Conservation (phyloP, 73 alveolate genomes). For the Tetrahymena malaccensis region DNA sequence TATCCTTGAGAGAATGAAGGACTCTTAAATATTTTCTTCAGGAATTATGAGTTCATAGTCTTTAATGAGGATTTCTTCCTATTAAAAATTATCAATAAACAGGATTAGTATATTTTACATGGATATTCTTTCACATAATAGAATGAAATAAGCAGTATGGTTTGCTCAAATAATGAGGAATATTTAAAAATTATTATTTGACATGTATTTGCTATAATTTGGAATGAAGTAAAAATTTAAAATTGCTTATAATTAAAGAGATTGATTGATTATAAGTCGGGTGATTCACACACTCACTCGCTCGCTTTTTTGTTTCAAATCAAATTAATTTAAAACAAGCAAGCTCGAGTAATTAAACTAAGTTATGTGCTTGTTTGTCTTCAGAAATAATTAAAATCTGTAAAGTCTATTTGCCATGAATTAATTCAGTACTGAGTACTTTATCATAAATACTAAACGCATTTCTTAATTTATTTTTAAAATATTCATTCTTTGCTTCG, state of each 20-base stretch:
- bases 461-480: no score
- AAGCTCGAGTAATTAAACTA: not conserved
- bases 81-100: not conserved
- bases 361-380: not conserved
- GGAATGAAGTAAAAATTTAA: not conserved
- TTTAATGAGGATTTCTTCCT: not conserved
- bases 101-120: not conserved
- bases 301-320: no score
- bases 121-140: not conserved
- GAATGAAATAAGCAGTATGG: not conserved
- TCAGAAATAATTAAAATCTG: not conserved
- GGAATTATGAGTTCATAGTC: not conserved
- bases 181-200: no score
- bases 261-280: not conserved
- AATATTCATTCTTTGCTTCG: not conserved
- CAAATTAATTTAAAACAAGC: not conserved
- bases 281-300: not conserved
- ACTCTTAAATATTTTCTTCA: not conserved
- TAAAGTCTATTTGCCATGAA: not conserved
- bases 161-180: no score
- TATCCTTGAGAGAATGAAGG: not conserved
- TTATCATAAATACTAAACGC: not conserved
- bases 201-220: not conserved
- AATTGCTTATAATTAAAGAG: not conserved
- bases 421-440: not conserved